phyloP scores from a whole-genome alignment of 2,329 filamentous ascomycete genomes.

The Coniochaeta pulveracea region DNA sequence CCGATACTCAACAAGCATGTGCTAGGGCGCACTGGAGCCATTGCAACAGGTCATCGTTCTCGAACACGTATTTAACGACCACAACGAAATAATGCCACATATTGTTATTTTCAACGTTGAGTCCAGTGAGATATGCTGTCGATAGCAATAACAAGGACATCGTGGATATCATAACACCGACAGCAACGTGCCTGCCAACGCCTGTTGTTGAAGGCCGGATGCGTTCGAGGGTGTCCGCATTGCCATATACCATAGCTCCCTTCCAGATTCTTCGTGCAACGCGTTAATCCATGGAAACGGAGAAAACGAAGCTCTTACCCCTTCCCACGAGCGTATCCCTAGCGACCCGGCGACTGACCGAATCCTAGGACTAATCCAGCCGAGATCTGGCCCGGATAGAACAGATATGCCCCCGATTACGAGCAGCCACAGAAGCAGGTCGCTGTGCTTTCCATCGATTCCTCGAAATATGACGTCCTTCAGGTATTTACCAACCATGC shows the following conservation, averaged over 20 bases:
- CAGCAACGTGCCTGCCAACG: no score
- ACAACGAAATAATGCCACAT: no score
- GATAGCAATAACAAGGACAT: no score
- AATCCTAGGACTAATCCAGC: background rate
- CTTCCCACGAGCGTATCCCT: background rate
- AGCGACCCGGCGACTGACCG: background rate
- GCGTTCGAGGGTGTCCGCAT: no score
- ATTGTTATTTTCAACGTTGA: no score
- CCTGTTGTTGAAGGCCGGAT: no score
- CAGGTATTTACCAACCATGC: background rate
- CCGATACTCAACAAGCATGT: no score
- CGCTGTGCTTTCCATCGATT: background rate
- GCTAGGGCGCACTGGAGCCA: no score
- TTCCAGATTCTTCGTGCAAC: conserved; percentile 1
- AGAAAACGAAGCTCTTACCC: background rate
- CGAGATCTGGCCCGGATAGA: background rate
- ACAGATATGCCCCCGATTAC: conserved; percentile 4
- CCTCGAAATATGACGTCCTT: background rate
- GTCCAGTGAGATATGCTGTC: no score
- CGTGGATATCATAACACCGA: no score
- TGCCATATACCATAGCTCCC: conserved; percentile 1
- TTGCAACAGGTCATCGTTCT: no score
- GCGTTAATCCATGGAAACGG: conserved; percentile 4
- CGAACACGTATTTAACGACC: no score
- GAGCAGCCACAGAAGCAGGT: conserved; percentile 4